phyloP scores from a whole-genome alignment of 176 grass and related monocot genomes.

The Oryza coarctata region DNA sequence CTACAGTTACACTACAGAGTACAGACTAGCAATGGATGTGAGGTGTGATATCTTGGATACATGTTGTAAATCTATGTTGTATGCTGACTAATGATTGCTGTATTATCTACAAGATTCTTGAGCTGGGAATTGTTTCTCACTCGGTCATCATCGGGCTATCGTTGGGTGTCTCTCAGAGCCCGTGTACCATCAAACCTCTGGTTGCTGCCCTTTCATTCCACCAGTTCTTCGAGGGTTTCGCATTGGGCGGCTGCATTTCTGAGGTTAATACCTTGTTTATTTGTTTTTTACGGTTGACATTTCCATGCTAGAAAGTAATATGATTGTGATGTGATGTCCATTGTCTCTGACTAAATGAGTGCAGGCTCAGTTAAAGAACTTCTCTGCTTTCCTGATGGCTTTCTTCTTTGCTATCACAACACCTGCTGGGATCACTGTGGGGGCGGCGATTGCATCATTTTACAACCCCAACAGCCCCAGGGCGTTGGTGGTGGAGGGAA shows the following conservation, averaged over 20 bases:
- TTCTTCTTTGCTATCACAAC: conserved; percentile 78
- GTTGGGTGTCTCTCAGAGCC: conserved; percentile 71
- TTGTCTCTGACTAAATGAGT: neutral
- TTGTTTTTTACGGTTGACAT: neutral
- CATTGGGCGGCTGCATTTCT: conserved; percentile 79
- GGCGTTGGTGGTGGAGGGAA: conserved; percentile 65
- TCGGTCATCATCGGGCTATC: conserved; percentile 83
- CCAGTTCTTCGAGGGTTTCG: conserved; percentile 93
- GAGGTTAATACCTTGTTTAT: conserved; percentile 40
- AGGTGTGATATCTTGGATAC: neutral
- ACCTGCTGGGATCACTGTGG: conserved; percentile 54
- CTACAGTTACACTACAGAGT: neutral
- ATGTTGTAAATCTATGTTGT: neutral
- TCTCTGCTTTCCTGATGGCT: conserved; percentile 56
- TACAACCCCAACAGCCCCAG: conserved; percentile 67
- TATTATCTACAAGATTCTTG: conserved; percentile 55
- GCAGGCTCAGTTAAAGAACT: conserved; percentile 69
- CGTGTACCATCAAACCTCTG: conserved; percentile 71
- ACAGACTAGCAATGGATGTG: neutral
- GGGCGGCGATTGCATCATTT: conserved; percentile 45
- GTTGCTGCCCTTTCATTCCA: conserved; percentile 77
- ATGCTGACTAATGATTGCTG: neutral
- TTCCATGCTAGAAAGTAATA: neutral
- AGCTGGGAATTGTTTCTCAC: conserved; percentile 88
- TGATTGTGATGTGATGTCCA: neutral